Percentiles rank a stretch among this genome's conserved stretches.
Conservation (phyloP, 805 yeast species). For the Yarrowia sp. region DNA sequence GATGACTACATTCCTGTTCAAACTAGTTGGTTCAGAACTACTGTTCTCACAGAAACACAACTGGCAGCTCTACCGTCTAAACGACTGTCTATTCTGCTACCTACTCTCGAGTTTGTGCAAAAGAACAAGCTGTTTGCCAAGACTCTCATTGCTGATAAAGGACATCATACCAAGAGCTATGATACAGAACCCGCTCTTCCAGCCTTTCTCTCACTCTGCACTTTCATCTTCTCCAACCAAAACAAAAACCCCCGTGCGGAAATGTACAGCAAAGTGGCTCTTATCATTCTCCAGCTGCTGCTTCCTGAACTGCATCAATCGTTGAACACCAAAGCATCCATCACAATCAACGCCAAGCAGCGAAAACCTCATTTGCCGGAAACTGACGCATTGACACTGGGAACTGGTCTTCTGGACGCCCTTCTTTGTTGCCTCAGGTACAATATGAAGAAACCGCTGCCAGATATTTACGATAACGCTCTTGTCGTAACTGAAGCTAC, state of each 20-base stretch:
- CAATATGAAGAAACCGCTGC: slow-evolving; percentile 35
- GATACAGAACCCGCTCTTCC: slow-evolving; percentile 34
- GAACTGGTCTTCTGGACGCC: slow-evolving; percentile 41
- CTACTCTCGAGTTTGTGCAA: slow-evolving; percentile 39
- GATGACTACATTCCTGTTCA: background rate
- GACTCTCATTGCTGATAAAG: slow-evolving; percentile 31
- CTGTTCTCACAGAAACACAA: background rate
- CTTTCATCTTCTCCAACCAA: slow-evolving; percentile 38
- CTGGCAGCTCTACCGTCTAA: slow-evolving; percentile 4
- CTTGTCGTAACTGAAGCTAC: slow-evolving; percentile 21
- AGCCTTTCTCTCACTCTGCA: slow-evolving; percentile 37
- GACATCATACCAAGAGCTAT: slow-evolving; percentile 29
- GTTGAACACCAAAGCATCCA: slow-evolving; percentile 24
- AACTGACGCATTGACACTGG: slow-evolving; percentile 33
- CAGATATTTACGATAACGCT: slow-evolving; percentile 35
- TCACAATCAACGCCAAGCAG: slow-evolving; percentile 27
- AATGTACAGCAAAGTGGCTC: slow-evolving; percentile 37
- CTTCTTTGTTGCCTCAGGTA: slow-evolving; percentile 39
- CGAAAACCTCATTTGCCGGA: slow-evolving; percentile 36
- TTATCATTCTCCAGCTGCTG: slow-evolving; percentile 37
- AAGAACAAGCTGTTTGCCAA: slow-evolving; percentile 40
- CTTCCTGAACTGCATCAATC: slow-evolving; percentile 35
- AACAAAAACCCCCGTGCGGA: slow-evolving; percentile 33
- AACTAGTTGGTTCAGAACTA: background rate
- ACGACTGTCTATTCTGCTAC: background rate